These are phyloP conservation scores for Cladosporium sp. DNA, from an alignment of 2,329 filamentous ascomycete species.

Conservation along the genomic window DNA sequence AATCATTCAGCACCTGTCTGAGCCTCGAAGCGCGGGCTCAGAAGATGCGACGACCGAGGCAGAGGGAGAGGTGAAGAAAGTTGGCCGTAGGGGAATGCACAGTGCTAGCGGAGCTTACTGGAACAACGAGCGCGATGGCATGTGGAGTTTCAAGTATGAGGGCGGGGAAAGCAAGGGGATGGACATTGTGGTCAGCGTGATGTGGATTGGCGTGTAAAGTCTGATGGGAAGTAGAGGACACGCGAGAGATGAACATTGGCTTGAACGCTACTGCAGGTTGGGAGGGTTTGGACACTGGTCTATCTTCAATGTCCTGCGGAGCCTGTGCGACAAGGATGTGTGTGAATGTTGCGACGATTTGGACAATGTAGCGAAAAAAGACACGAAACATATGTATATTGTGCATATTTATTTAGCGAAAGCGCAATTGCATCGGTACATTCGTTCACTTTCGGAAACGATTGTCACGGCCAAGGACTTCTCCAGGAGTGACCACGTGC, in stretches of 20 bases:
- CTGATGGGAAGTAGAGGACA: constrained; percentile 1
- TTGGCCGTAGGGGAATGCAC: constrained; percentile 86
- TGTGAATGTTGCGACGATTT: too few species aligned
- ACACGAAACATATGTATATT: neutral
- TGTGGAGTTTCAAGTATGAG: constrained; percentile 86
- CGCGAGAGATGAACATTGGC: constrained; percentile 69
- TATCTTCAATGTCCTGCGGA: neutral
- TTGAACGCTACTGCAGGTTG: neutral
- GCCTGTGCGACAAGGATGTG: too few species aligned
- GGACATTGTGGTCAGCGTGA: constrained; percentile 51
- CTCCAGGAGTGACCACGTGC: too few species aligned
- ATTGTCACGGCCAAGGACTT: too few species aligned
- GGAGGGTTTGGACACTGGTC: neutral
- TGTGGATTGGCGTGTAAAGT: constrained; percentile 67
- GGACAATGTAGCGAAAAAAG: neutral
- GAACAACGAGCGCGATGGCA: constrained; percentile 86
- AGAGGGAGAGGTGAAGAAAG: constrained; percentile 50
- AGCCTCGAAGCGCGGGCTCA: constrained; percentile 60
- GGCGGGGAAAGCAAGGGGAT: constrained; percentile 49
- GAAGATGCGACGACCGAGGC: constrained; percentile 25
- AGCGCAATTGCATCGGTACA: neutral
- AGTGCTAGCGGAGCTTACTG: constrained; percentile 80
- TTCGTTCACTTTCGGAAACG: too few species aligned
- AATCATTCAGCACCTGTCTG: constrained; percentile 88
- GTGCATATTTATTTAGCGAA: neutral